Conservation (phyloP, 176 grass and related monocot genomes). For the Puccinellia tenuiflora region DNA sequence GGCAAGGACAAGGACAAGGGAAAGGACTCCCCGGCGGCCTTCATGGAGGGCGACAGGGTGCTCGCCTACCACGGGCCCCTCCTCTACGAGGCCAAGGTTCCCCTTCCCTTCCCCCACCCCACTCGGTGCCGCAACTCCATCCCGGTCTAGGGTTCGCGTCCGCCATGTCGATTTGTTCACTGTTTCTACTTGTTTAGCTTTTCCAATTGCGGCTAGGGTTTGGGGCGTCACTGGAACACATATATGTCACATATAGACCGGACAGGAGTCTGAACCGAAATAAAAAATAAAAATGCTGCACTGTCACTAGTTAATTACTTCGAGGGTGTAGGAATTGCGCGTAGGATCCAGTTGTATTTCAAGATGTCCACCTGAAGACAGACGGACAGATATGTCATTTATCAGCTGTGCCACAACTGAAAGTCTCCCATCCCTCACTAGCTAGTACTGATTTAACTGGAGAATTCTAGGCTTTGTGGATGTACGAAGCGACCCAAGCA, state of each 20-base stretch:
- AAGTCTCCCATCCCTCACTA: too few relatives aligned
- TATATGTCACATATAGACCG: too few relatives aligned
- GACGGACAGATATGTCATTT: too few relatives aligned
- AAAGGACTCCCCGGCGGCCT: constrained; percentile 33
- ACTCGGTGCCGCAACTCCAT: not conserved
- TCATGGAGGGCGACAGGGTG: constrained; percentile 83
- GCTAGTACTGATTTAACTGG: not conserved
- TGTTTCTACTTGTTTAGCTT: not conserved
- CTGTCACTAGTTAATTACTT: too few relatives aligned
- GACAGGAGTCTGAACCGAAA: too few relatives aligned
- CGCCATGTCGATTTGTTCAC: not conserved
- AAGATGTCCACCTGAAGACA: too few relatives aligned
- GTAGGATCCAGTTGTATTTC: too few relatives aligned
- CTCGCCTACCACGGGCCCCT: constrained; percentile 86
- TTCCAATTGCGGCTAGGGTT: not conserved
- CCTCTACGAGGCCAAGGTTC: constrained; percentile 98
- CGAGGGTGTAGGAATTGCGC: too few relatives aligned
- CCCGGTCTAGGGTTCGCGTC: constrained; percentile 3
- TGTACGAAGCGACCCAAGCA: not conserved
- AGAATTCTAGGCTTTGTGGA: not conserved
- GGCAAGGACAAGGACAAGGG: constrained; percentile 4
- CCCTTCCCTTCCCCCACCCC: not conserved
- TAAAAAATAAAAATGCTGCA: too few relatives aligned
- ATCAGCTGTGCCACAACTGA: too few relatives aligned
- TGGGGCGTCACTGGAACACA: not conserved